phyloP scores from a whole-genome alignment of 495 filamentous ascomycete genomes.

The Neurospora terricola region DNA sequence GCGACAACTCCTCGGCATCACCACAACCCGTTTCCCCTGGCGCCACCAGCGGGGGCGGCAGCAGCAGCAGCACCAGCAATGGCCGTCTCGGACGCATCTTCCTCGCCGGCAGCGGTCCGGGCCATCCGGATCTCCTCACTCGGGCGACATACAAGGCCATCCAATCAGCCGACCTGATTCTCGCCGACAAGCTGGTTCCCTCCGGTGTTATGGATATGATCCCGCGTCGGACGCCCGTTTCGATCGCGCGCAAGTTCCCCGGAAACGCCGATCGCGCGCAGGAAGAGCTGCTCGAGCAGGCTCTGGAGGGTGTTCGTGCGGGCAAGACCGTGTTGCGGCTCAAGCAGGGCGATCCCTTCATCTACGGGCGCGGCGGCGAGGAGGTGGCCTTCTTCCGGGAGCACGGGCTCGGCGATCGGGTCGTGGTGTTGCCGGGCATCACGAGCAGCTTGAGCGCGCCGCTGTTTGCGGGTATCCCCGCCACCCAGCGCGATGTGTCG shows the following conservation, averaged over 20 bases:
- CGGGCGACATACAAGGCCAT: conserved; percentile 83
- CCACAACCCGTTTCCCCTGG: neutral
- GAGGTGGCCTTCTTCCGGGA: conserved; percentile 77
- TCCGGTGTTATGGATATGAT: conserved; percentile 77
- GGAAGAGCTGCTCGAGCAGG: conserved; percentile 76
- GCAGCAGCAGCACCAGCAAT: neutral
- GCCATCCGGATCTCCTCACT: conserved; percentile 85
- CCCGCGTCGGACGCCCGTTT: conserved; percentile 77
- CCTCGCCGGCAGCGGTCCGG: conserved; percentile 87
- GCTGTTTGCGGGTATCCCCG: conserved; percentile 77
- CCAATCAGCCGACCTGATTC: conserved; percentile 69
- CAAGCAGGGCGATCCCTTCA: conserved; percentile 94
- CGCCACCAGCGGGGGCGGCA: neutral
- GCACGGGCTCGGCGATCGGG: conserved; percentile 47
- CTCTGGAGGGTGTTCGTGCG: conserved; percentile 55
- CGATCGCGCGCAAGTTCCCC: conserved; percentile 94
- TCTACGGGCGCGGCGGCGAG: conserved; percentile 90
- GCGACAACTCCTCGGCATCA: neutral
- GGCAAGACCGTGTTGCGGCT: conserved; percentile 77
- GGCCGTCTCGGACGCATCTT: conserved; percentile 54
- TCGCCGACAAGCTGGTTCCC: conserved; percentile 95
- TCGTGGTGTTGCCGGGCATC: conserved; percentile 73
- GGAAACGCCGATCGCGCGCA: conserved; percentile 93
- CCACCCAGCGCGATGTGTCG: conserved; percentile 79
- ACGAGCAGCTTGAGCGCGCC: conserved; percentile 81